Conservation (phyloP, 768 basidiomycete genomes). For the Chalciporus chontae region DNA sequence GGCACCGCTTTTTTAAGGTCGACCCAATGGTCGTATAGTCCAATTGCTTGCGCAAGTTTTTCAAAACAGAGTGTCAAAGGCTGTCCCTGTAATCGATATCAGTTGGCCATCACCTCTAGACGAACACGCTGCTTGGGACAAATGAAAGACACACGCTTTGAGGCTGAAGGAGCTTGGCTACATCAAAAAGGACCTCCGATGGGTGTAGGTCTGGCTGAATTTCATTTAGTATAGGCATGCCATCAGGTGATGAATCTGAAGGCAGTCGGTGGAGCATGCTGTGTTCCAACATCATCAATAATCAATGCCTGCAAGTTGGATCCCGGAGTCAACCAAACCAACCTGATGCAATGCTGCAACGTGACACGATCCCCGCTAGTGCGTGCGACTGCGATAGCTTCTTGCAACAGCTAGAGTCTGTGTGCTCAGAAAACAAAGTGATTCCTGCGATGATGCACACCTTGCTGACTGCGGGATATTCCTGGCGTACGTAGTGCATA, state of each 20-base stretch:
- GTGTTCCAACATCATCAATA: constrained; percentile 7
- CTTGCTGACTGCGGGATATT: constrained; percentile 66
- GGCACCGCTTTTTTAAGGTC: constrained; percentile 51
- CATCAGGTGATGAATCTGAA: constrained; percentile 32
- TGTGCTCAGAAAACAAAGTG: not conserved
- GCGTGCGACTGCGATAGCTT: constrained; percentile 77
- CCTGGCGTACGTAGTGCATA: constrained; percentile 70
- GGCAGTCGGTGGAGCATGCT: constrained; percentile 76
- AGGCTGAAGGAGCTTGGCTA: constrained; percentile 69
- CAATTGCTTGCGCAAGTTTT: constrained; percentile 62
- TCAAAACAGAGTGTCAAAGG: constrained; percentile 66
- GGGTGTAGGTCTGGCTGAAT: constrained; percentile 75
- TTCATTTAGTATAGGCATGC: constrained; percentile 59
- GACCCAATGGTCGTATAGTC: constrained; percentile 68
- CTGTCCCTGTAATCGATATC: constrained; percentile 50
- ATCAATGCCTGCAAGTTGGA: constrained; percentile 10
- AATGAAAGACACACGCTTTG: constrained; percentile 44
- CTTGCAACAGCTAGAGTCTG: constrained; percentile 54
- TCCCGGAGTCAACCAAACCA: constrained; percentile 23
- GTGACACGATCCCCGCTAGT: constrained; percentile 67
- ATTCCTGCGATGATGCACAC: constrained; percentile 32
- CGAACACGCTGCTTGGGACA: not conserved
- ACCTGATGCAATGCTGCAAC: constrained; percentile 78
- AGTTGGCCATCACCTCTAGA: constrained; percentile 8
- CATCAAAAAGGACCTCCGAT: constrained; percentile 72